Base-by-base conservation (phyloP, 169 alveolate genomes). In the Theileria parva region DNA sequence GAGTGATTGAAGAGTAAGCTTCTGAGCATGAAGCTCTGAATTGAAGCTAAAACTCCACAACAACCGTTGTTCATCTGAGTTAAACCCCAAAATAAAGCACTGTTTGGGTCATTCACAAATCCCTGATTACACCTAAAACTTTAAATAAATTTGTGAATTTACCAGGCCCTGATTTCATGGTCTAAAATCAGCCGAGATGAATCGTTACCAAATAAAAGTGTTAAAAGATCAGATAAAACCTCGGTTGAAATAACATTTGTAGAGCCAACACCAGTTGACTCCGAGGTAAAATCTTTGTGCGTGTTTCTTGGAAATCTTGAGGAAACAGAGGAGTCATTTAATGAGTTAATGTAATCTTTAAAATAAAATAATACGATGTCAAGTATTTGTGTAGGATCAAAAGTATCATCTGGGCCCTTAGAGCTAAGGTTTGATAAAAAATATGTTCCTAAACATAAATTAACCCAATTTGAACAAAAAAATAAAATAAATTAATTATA, bases 31-130 rank as follows among this genome's bases (percentile, higher is more conserved):
- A 75, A 85, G 57, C 88, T 78, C 70, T 88, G 93, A 21, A 88
- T 64, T 30, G 91, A 77, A 25, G 93, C 88, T 21, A 88, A 79
- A 19, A 88, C 90, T 12, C 93, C 93, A 73, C 93, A 88, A 19
- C 89, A 89, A 12, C 93, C 93, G 64, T 63, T 63, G 57, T 79
- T 80, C 59, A 66, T 60, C 75, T 88, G 93, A 32, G 78, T 80
- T 39, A 88, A 84, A 3, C 93, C 93, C 88, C 88, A 88, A 64
- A 72, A 85, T 32, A 85, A 57, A 21, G 5, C 44, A 39, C 71
- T 21, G 37, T 83, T 55, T 44, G 77, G 77, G 68, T 77, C 59
- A 19, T 74, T 85, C 44, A 78, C 80, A 57, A 88, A 77, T 34
- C 85, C 88, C 67, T 88, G 93, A 53, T 80, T 72, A 61, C 88